Base-by-base conservation (phyloP, 768 basidiomycete genomes). In the Pholiota molesta region DNA sequence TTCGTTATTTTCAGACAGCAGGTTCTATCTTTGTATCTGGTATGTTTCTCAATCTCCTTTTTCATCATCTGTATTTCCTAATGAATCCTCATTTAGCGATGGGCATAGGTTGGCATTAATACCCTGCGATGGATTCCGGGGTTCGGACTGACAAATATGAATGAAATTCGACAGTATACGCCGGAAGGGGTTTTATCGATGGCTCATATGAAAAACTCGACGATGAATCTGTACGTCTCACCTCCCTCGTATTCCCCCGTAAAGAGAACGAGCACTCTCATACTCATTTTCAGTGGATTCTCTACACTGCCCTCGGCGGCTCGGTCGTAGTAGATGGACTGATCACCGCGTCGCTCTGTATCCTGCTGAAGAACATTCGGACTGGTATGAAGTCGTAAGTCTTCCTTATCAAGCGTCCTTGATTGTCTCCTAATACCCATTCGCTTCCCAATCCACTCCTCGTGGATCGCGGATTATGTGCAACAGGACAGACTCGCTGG, bases 381-480 rank as follows among this genome's bases (percentile, higher is more conserved):
- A 70, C 69, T 1, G 71, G 71, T 1, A 59, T 69, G 55, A 70
- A 66, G 57, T 64, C 63, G 71, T 70, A 59, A 53, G 66, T 45
- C 13, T 13, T 35, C 31, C 1, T 31, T 31, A 31, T 31, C 31
- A 7, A 31, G 9, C 31, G 1, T 31, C 31, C 6, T 31, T 31
- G 31, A 7, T 7, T 9, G 31, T 7, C 31, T 31, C 14, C 6
- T 19, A 49, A n/a, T 26, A 13, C 23, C 45, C 19, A 45, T n/a
- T 53, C 29, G 14, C 35, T 33, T 21, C 28, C 40, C 26, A 17
- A 11, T 10, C 21, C 23, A 44, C 37, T 29, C 4, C 13, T n/a
- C n/a, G n/a, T 33, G 19, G 13, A 28, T 62, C 14, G 6, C 26
- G 3, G n/a, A 19, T 21, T 29, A 11, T 10, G 0, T 6, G 14